phyloP scores from a whole-genome alignment of 1,284 basidiomycete species.

The Tylopilus sp. region DNA sequence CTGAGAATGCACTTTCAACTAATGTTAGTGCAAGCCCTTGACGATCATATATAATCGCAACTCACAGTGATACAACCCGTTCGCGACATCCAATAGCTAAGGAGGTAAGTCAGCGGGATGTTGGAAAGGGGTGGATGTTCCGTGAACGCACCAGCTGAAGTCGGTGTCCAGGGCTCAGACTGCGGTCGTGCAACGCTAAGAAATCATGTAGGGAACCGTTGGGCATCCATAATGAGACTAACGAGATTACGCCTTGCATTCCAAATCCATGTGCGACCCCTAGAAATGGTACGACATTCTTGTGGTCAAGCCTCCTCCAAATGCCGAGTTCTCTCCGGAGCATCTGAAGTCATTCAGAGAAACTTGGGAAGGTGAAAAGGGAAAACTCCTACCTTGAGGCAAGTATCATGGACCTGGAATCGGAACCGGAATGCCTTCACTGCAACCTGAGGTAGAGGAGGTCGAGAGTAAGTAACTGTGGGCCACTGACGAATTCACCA shows the following conservation, averaged over 20 bases:
- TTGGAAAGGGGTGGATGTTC: not conserved
- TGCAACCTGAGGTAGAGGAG: not conserved
- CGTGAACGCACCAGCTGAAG: constrained; percentile 11
- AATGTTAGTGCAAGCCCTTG: not conserved
- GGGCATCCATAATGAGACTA: constrained; percentile 34
- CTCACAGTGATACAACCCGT: constrained; percentile 12
- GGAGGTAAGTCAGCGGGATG: not conserved
- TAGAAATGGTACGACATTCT: constrained; percentile 32
- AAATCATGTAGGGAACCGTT: not conserved
- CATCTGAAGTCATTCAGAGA: not conserved
- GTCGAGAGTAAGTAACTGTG: not conserved
- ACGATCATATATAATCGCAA: not conserved
- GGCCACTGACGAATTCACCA: not conserved
- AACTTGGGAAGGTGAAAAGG: too few relatives aligned
- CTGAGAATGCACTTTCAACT: constrained; percentile 3
- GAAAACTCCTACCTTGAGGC: not conserved
- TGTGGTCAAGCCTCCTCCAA: constrained; percentile 29
- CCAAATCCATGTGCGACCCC: constrained; percentile 30
- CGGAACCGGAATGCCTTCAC: constrained; percentile 2
- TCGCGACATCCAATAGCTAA: constrained; percentile 4
- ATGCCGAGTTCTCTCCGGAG: constrained; percentile 29
- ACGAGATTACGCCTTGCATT: constrained; percentile 11
- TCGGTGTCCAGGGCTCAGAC: not conserved
- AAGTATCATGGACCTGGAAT: too few relatives aligned
- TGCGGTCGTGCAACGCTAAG: not conserved